phyloP scores from a whole-genome alignment of 805 yeast genomes.

The Candida glaebosa region DNA sequence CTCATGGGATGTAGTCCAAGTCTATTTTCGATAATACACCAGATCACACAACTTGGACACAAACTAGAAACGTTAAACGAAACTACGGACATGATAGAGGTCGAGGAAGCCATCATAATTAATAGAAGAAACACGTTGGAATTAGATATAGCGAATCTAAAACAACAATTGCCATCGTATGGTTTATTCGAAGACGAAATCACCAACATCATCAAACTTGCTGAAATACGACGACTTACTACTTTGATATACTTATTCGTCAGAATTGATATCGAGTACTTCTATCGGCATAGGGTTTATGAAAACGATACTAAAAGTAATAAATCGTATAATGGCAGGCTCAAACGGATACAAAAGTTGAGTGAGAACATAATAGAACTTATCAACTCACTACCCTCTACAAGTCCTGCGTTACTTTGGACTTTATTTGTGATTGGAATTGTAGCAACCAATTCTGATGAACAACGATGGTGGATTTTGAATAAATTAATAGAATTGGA shows the following conservation, averaged over 20 bases:
- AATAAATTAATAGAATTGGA: slow-evolving; percentile 31
- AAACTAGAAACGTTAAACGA: slow-evolving; percentile 17
- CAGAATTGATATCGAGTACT: slow-evolving; percentile 26
- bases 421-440: slow-evolving; percentile 39
- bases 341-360: slow-evolving; percentile 12
- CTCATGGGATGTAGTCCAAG: slow-evolving; percentile 41
- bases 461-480: slow-evolving; percentile 37
- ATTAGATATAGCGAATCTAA: slow-evolving; percentile 17
- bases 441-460: slow-evolving; percentile 26
- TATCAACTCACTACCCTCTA: slow-evolving; percentile 19
- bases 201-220: slow-evolving; percentile 20
- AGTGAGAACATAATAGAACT: slow-evolving; percentile 20
- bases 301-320: slow-evolving; percentile 7
- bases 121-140: slow-evolving; percentile 19
- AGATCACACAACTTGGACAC: slow-evolving; percentile 30
- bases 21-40: slow-evolving; percentile 32
- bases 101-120: slow-evolving; percentile 12
- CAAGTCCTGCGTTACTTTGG: slow-evolving; percentile 37
- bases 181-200: slow-evolving; percentile 10
- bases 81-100: slow-evolving; percentile 15
- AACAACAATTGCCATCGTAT: slow-evolving; percentile 17
- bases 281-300: slow-evolving; percentile 4
- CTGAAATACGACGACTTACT: slow-evolving; percentile 36
- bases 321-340: slow-evolving; percentile 8
- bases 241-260: slow-evolving; percentile 34